Conservation (phyloP, 2,329 filamentous ascomycete species). For the Arthrinium phaeospermum region DNA sequence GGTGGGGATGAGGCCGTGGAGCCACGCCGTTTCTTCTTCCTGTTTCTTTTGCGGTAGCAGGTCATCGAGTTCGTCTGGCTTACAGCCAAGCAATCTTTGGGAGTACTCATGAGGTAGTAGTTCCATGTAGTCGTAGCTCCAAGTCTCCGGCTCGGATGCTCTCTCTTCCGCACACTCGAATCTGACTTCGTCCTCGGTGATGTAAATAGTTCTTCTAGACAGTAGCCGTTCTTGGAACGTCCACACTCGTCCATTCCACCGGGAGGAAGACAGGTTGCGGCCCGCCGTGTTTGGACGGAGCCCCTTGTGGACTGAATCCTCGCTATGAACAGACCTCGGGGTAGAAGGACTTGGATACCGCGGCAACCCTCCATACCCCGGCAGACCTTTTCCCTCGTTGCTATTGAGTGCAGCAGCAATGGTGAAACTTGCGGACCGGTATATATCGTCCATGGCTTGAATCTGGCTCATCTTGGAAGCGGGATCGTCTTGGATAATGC, state of each 20-base stretch:
- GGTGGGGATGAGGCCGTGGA: neutral
- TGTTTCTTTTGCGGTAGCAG: neutral
- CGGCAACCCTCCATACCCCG: neutral
- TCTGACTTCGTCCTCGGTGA: neutral
- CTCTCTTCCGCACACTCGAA: neutral
- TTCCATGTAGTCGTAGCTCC: neutral
- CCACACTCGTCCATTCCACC: neutral
- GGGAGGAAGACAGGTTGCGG: neutral
- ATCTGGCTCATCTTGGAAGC: neutral
- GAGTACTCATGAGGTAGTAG: neutral
- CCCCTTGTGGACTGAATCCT: neutral
- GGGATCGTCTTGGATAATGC: neutral
- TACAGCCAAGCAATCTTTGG: neutral
- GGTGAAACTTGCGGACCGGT: neutral
- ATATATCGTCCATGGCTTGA: slow-evolving; percentile 2
- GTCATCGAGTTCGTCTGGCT: neutral
- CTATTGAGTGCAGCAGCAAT: neutral
- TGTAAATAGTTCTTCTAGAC: neutral
- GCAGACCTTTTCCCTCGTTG: neutral
- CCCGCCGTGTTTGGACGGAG: neutral
- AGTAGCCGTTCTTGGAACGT: neutral
- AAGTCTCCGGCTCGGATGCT: neutral
- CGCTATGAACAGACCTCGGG: neutral
- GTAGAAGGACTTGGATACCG: neutral
- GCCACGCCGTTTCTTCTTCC: neutral